These are phyloP conservation scores for Thalassiosira exigua DNA, from an alignment of 352 stramenopile genomes.

Conservation along the genomic window DNA sequence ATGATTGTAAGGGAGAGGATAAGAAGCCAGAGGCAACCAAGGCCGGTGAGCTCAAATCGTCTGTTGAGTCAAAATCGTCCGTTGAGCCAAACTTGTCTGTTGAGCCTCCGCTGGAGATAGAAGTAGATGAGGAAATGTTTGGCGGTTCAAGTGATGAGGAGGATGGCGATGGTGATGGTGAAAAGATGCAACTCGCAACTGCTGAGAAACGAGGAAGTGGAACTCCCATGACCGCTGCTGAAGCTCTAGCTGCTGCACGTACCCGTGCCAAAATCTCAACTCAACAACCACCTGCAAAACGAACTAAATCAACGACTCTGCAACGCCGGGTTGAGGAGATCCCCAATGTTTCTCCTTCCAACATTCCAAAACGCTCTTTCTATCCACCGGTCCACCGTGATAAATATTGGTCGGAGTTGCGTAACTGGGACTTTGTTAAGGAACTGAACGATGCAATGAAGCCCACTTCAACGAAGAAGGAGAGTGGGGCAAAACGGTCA, in stretches of 20 bases:
- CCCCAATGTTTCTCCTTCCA: neutral
- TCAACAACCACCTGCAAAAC: neutral
- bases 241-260: constrained; percentile 31
- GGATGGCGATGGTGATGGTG: constrained; percentile 3
- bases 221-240: constrained; percentile 21
- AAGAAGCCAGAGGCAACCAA: too few species aligned
- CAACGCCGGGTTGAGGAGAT: neutral
- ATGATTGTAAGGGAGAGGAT: too few species aligned
- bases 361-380: constrained; percentile 28
- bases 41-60: too few species aligned
- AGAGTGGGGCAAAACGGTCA: constrained; percentile 13
- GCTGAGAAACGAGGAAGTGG: neutral
- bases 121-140: constrained; percentile 31
- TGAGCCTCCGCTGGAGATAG: too few species aligned
- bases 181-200: neutral
- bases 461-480: constrained; percentile 3
- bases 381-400: constrained; percentile 52
- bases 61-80: too few species aligned
- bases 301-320: neutral
- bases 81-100: too few species aligned
- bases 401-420: constrained; percentile 52
- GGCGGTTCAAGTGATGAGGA: constrained; percentile 18
- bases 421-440: constrained; percentile 50
- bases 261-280: constrained; percentile 3
- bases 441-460: constrained; percentile 38